Evolutionary conservation across 108 stramenopile genomes (phyloP), one percentile per base, ranked within the genome.

Genomic region (Nitzschia putrida): DNA sequence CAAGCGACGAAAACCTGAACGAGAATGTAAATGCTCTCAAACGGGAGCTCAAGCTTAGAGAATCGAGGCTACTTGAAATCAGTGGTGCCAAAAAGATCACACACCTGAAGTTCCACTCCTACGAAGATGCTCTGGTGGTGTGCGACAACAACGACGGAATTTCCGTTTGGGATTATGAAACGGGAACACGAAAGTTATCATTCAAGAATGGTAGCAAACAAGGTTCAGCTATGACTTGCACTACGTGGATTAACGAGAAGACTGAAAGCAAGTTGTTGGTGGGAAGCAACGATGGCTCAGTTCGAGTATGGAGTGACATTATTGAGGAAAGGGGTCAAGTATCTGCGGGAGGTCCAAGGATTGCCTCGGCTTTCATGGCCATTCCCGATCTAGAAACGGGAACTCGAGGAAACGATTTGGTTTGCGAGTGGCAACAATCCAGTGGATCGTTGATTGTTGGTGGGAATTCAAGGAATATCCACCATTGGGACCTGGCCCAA

Each of bases 241-340:
- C 93, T 9, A 68, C 53, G 29, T 99, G 98, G 98, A 88, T 99
- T 16, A 97, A 99, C 59, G 96, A 94, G 59, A 59, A 71, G 29
- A 76, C 85, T 8, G 77, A 82, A 45, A 89, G 86, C 71, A 69
- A 97, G 0, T 82, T 98, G 45, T 65, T 98, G 34, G 85, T 89
- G 22, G 97, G 97, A 10, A 79, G 87, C 50, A 96, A 95, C 66
- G 97, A 96, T 73, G 98, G 98, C 0, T 86, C 90, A 0, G 96
- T 95, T 38, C 80, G 96, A 14, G 74, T 98, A 9, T 96, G 94
- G 92, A 76, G 82, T 52, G 91, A 81, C 0, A 45, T 96, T 8
- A 41, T 94, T 50, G 80, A 91, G 53, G 56, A 71, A n/a, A 88
- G 87, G 39, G 91, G 84, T 14, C 59, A 71, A 9, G 77, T 74